Evolutionary conservation across 345 rosid genomes (phyloP), one percentile per base, ranked within the genome.

Genomic region (Aegle marmelos): DNA sequence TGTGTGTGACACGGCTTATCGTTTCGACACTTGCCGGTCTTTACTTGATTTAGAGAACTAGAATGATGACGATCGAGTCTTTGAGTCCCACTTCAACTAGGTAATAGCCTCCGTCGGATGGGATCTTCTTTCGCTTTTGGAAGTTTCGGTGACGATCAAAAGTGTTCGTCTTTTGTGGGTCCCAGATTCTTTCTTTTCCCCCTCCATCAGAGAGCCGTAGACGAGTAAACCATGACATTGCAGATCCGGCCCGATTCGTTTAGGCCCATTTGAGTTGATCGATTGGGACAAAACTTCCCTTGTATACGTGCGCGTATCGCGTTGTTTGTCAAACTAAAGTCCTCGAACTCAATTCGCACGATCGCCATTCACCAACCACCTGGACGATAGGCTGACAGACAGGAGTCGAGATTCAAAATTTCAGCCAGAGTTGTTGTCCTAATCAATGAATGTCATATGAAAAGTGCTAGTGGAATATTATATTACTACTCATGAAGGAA

Each of bases 21-120:
- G 28, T 37, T 25, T 41, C 17, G 79, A 78, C 83, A 82, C 85
- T 53, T 83, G 88, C 85, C 65, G 33, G 34, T 31, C 31, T 58
- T 63, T 31, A 14, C 5, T 25, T 21, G 0, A 31, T 30, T 4
- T 54, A 54, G 68, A 54, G 65, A 72, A 78, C 39, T 36, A 58
- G 19, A 50, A 11, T 24, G 4, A 8, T 65, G 48, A 41, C 11
- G 17, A 45, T 45, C 17, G 3, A 45, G 50, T 45, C 11, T n/a
- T 24, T 28, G 78, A 78, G 79, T 33, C 24, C 76, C 76, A 60
- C 9, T 3, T n/a, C 9, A 0, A 2, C 10, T 19, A 72, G 56
- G 22, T 8, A 50, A 27, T 1, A 4, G 0, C 28, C 27, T n/a
- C 82, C 83, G 79, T 76, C 10, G 0, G 83, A 76, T 83, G 31